These are phyloP conservation scores for Epichloe glyceriae DNA, from an alignment of 2,329 filamentous ascomycete genomes.

Conservation along the genomic window DNA sequence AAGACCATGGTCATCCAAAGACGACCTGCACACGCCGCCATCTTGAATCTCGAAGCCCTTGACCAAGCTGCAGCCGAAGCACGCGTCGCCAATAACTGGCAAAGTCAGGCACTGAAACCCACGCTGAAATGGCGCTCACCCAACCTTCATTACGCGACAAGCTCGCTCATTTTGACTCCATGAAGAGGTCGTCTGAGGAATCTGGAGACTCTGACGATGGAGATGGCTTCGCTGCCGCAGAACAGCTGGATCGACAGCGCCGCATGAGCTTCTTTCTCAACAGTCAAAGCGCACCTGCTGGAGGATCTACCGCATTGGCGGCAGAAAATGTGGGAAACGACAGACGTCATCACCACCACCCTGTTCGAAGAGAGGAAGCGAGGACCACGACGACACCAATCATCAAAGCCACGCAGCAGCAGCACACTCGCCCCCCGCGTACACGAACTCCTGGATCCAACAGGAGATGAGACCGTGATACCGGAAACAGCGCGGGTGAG, in stretches of 20 bases:
- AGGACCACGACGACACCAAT: slow-evolving; percentile 1
- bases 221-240: background rate
- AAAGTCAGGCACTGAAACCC: background rate
- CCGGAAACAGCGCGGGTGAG: slow-evolving; percentile 16
- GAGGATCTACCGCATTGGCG: background rate
- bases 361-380: background rate
- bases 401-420: slow-evolving; percentile 19
- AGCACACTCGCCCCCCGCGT: background rate
- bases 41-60: background rate
- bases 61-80: background rate
- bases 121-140: background rate
- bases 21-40: background rate
- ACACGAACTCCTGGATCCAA: background rate
- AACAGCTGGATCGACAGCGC: background rate
- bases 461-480: slow-evolving; percentile 16
- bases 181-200: slow-evolving; percentile 17
- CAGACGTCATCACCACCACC: background rate
- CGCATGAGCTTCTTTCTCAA: slow-evolving; percentile 2
- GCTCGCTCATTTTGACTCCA: slow-evolving; percentile 30
- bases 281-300: background rate
- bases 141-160: slow-evolving; percentile 23
- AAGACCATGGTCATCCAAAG: too few species aligned
- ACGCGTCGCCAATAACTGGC: too few species aligned
- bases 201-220: background rate
- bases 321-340: background rate